A percentile compares a stretch with the other conserved stretches of the same genome.
phyloP scores from a whole-genome alignment of 75 land plant species.

The Sequoia sempervirens region DNA sequence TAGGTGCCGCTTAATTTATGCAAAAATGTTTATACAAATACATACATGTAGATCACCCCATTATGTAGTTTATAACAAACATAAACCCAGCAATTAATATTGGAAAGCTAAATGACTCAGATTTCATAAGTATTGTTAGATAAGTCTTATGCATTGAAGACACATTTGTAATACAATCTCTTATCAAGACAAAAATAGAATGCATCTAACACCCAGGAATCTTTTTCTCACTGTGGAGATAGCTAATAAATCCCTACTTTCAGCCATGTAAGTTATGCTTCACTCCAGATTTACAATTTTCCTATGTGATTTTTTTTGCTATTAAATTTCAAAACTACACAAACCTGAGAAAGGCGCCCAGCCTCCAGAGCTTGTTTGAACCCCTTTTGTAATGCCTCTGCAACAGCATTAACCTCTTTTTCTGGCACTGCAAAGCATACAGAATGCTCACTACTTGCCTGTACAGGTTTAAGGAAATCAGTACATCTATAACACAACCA shows the following conservation, averaged over 20 bases:
- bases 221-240: neutral
- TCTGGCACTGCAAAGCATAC: slow-evolving; percentile 99
- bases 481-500: neutral
- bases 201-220: neutral
- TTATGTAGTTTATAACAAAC: neutral
- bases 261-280: neutral
- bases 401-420: slow-evolving; percentile 78
- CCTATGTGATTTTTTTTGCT: neutral
- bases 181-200: neutral
- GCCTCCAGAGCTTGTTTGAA: slow-evolving; percentile 86
- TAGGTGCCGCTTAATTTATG: neutral
- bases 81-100: neutral
- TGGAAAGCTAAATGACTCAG: neutral
- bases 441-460: slow-evolving; percentile 99
- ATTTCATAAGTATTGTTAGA: neutral
- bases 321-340: neutral
- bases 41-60: neutral
- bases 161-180: neutral
- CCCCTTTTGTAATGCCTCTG: slow-evolving; percentile 67
- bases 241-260: neutral
- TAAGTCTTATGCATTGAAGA: neutral
- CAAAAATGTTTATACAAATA: neutral
- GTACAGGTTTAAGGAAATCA: slow-evolving; percentile 16
- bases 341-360: slow-evolving; percentile 88
- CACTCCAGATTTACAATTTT: neutral